Evolutionary conservation across 2,329 filamentous ascomycete species (phyloP).

Genomic region (Aspergillus vadensis): DNA sequence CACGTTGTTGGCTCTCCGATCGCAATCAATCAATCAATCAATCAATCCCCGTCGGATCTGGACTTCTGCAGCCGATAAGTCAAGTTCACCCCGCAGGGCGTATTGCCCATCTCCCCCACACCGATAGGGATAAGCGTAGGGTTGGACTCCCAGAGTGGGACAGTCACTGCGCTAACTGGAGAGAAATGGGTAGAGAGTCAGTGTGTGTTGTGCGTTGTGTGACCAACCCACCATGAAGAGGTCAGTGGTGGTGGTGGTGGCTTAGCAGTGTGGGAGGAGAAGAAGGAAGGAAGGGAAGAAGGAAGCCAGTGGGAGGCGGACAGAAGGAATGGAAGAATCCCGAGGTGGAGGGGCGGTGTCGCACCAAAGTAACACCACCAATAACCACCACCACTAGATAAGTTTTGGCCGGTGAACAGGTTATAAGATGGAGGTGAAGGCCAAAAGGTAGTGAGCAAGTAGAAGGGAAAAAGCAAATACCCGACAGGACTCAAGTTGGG

Average conservation of each 20-base stretch:
- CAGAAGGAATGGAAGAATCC: neutral
- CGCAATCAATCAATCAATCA: neutral
- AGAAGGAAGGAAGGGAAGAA: too few relatives aligned
- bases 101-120: constrained; percentile 22
- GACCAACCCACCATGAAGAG: too few relatives aligned
- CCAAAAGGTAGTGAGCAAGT: too few relatives aligned
- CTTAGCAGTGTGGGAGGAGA: too few relatives aligned
- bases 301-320: neutral
- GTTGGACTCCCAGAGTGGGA: neutral
- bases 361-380: neutral
- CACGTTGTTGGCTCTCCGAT: constrained; percentile 26
- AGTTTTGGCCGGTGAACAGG: too few relatives aligned
- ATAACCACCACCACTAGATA: too few relatives aligned
- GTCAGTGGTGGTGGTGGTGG: too few relatives aligned
- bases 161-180: neutral
- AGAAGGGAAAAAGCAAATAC: too few relatives aligned
- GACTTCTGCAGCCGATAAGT: constrained; percentile 19
- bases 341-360: neutral
- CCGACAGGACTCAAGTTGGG: too few relatives aligned
- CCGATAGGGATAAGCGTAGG: constrained; percentile 6
- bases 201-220: neutral
- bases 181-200: neutral
- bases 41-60: constrained; percentile 13
- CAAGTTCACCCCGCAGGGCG: constrained; percentile 23
- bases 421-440: too few relatives aligned